These are phyloP conservation scores for Cyathus olla DNA, from an alignment of 1,284 basidiomycete species.

Conservation along the genomic window DNA sequence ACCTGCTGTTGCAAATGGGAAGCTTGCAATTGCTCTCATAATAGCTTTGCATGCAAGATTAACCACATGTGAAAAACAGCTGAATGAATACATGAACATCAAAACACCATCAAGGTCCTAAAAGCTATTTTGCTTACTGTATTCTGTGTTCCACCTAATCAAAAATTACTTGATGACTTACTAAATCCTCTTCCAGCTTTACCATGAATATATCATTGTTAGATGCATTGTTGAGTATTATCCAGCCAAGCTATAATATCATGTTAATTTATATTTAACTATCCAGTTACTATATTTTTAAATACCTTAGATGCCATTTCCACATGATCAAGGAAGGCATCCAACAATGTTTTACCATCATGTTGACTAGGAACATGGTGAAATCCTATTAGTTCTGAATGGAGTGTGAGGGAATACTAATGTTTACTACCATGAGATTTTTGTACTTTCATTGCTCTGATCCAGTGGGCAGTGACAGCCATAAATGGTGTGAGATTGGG, in stretches of 20 bases:
- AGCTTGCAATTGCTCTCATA: constrained; percentile 15
- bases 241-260: constrained; percentile 35
- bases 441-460: constrained; percentile 16
- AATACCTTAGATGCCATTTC: constrained; percentile 22
- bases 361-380: constrained; percentile 39
- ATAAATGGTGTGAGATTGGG: constrained; percentile 41
- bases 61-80: constrained; percentile 30
- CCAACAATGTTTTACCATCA: constrained; percentile 39
- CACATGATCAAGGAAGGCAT: constrained; percentile 36
- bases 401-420: constrained; percentile 19
- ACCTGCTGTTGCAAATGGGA: constrained; percentile 14
- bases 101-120: background rate
- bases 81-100: background rate
- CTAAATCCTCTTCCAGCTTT: constrained; percentile 24
- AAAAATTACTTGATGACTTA: constrained; percentile 21
- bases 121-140: constrained; percentile 7
- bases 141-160: constrained; percentile 14
- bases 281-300: background rate
- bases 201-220: constrained; percentile 43
- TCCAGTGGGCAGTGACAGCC: constrained; percentile 47
- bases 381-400: constrained; percentile 42
- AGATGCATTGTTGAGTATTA: constrained; percentile 45
- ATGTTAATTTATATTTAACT: constrained; percentile 1
- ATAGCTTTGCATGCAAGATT: constrained; percentile 26
- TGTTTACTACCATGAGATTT: constrained; percentile 24